Base-by-base conservation (phyloP, 2,329 filamentous ascomycete species). In the Colletotrichum truncatum region DNA sequence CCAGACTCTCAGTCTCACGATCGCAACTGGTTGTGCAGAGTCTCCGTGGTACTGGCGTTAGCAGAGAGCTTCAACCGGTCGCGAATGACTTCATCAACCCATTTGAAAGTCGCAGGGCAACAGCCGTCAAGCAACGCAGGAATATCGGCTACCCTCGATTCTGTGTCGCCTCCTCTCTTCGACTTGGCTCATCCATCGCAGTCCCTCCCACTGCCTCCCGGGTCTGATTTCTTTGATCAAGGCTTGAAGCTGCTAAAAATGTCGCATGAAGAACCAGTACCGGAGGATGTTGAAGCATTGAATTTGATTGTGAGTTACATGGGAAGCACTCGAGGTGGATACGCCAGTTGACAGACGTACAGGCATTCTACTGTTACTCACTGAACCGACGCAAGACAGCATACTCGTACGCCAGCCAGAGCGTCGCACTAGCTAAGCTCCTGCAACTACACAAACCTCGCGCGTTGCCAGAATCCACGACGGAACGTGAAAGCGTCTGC, bases 1-100 rank as follows among this genome's bases (percentile, higher is more conserved):
- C 67, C 67, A 6, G 21, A 11, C 10, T 68, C 67, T 6, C 69
- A 70, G 32, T 58, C 63, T 2, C 28, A 57, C n/a, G 67, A 70
- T 32, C 49, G 67, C 9, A 69, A 68, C 32, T 70, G 69, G 69
- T 56, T 69, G 3, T 69, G 66, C 32, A 46, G 66, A 8, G 66
- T 66, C 1, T 70, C 67, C 6, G 54, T 69, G 2, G 60, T 70
- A 9, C 38, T 70, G n/a, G 67, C 69, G 1, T 39, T 70, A 8
- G 69, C 62, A 6, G 68, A 70, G 48, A 57, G 64, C 11, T 70
- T 65, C 56, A 65, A 64, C 38, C 36, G 53, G 10, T 62, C 67
- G 3, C 51, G 52, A 4, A 54, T 58, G 26, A 36, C 30, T 1
- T 39, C 36, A 9, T 38, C 39, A 6, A 45, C 18, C 6, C 26